Evolutionary conservation across 2,329 filamentous ascomycete genomes (phyloP).

Genomic region (Blastomyces emzantsi): DNA sequence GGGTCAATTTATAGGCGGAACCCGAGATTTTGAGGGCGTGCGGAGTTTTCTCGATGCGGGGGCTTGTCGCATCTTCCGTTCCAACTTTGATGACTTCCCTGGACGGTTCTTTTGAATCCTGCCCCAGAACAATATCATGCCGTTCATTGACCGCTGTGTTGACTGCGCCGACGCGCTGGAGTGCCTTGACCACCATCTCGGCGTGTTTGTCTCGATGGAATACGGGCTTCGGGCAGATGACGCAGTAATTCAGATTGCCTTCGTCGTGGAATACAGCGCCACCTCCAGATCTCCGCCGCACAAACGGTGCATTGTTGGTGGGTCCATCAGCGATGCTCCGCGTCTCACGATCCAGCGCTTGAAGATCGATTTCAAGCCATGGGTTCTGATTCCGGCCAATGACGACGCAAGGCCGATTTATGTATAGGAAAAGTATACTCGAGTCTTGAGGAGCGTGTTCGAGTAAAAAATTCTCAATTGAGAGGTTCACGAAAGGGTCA

Average conservation of each 20-base stretch:
- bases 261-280: slow-evolving; percentile 90
- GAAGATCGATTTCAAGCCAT: slow-evolving; percentile 80
- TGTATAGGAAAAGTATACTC: slow-evolving; percentile 75
- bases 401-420: slow-evolving; percentile 77
- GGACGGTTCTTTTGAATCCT: slow-evolving; percentile 25
- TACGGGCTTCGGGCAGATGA: slow-evolving; percentile 65
- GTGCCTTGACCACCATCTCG: slow-evolving; percentile 82
- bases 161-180: slow-evolving; percentile 43
- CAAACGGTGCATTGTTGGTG: slow-evolving; percentile 48
- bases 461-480: slow-evolving; percentile 84
- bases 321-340: slow-evolving; percentile 9
- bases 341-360: slow-evolving; percentile 40
- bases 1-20: slow-evolving; percentile 88
- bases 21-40: slow-evolving; percentile 72
- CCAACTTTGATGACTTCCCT: slow-evolving; percentile 15
- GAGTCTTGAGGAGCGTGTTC: slow-evolving; percentile 63
- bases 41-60: slow-evolving; percentile 24
- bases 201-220: slow-evolving; percentile 86
- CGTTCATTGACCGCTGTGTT: slow-evolving; percentile 71
- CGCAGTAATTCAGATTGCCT: slow-evolving; percentile 91
- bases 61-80: slow-evolving; percentile 41
- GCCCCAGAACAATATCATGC: slow-evolving; percentile 81
- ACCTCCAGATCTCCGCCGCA: slow-evolving; percentile 78
- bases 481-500: slow-evolving; percentile 83
- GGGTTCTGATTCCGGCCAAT: slow-evolving; percentile 97